phyloP scores from a whole-genome alignment of 83 land plant genomes.

The Picea abies region DNA sequence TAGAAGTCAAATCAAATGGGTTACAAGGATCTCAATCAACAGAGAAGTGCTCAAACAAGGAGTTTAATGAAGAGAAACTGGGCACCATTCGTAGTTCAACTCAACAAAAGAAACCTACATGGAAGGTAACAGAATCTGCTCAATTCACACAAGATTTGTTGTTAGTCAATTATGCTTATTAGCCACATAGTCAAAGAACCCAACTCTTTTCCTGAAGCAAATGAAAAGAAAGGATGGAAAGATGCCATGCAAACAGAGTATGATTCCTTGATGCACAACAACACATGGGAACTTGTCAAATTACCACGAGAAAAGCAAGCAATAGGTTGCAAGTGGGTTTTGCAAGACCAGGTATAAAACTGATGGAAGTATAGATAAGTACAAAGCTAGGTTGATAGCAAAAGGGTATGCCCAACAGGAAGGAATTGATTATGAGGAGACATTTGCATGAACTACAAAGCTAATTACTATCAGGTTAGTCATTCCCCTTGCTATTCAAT shows the following conservation, averaged over 20 bases:
- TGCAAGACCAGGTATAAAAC: not conserved
- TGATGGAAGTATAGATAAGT: not conserved
- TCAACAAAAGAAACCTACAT: no score
- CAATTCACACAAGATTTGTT: no score
- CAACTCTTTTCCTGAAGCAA: not conserved
- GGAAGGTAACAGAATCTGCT: no score
- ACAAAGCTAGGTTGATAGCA: not conserved
- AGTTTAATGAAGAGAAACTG: no score
- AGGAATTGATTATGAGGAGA: not conserved
- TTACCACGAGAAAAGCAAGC: not conserved
- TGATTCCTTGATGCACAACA: slow-evolving; percentile 12
- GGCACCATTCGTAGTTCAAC: no score
- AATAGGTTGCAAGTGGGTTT: slow-evolving; percentile 19
- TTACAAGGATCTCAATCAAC: no score
- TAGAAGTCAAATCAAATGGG: no score
- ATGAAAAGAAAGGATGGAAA: not conserved
- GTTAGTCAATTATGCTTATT: no score
- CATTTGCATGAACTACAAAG: not conserved
- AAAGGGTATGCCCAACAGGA: not conserved
- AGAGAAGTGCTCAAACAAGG: no score
- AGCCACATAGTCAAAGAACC: no score
- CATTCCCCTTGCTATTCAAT: not conserved
- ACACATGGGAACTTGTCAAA: slow-evolving; percentile 18
- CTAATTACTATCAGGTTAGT: not conserved
- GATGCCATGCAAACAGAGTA: slow-evolving; percentile 20